phyloP scores from a whole-genome alignment of 306 rosid genomes.

The Prunus kanzakura region DNA sequence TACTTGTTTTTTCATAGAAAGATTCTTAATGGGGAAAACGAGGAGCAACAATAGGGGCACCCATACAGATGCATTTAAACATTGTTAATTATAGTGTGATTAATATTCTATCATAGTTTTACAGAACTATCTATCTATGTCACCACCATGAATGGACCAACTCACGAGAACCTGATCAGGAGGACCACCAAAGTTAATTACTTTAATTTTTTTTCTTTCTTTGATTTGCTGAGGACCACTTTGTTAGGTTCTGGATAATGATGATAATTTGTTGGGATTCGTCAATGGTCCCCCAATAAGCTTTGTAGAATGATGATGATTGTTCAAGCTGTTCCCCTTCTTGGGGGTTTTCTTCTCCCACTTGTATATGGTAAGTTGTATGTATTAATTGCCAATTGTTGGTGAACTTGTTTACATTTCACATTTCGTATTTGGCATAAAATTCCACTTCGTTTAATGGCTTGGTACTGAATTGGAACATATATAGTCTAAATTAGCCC shows the following conservation, averaged over 20 bases:
- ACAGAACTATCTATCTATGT: not conserved
- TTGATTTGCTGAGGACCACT: not conserved
- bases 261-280: not conserved
- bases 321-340: not conserved
- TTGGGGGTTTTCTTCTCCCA: not conserved
- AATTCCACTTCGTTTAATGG: not conserved
- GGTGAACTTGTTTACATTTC: not conserved
- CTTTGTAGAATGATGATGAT: not conserved
- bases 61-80: not conserved
- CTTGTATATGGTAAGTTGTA: not conserved
- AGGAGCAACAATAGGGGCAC: not conserved
- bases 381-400: not conserved
- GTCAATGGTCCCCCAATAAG: conserved; percentile 3
- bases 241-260: not conserved
- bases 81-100: not conserved
- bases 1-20: not conserved
- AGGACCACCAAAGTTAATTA: not conserved
- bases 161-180: conserved; percentile 12
- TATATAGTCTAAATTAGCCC: no score
- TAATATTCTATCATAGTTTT: not conserved
- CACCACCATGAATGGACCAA: conserved; percentile 17
- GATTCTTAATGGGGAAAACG: conserved; percentile 6
- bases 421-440: not conserved
- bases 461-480: no score
- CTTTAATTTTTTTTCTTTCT: not conserved